Base-by-base conservation (phyloP, 306 rosid genomes). In the Calophaca sinica region DNA sequence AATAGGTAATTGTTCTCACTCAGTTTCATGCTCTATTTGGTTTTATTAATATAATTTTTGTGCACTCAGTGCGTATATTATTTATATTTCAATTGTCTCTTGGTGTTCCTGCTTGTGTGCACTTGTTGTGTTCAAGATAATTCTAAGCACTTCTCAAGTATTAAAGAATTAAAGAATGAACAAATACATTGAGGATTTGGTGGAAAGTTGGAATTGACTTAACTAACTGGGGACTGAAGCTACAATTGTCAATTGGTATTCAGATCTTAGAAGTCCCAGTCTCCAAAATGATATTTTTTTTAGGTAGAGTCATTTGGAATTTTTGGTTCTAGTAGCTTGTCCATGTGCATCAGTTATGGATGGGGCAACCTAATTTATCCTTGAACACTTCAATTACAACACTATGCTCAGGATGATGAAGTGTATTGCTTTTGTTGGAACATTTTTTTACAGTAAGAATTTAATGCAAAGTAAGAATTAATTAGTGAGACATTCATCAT, bases 1-100 rank as follows among this genome's bases (percentile, higher is more conserved):
- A 72, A 79, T 55, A 70, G 88, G 86, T 79, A 74, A 60, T 26
- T 52, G 10, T 6, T n/a, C n/a, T n/a, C 35, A 15, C 26, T 59
- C 8, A 3, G 28, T 31, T 31, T 77, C 66, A 67, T 68, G 9
- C 15, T 11, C 60, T 76, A 35, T 32, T 58, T 67, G 14, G n/a
- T 62, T 68, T 60, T 29, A 6, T 36, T 65, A 8, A 7, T 74
- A 39, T 20, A 15, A 0, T 39, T 33, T 31, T 7, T 2, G 0
- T 12, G 10, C 11, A 12, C 5, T 2, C 4, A 1, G 3, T 20
- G 48, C 9, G 0, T 31, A 50, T 2, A 2, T 26, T 26, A 29
- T 53, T 13, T 35, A 42, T 75, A 13, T 6, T 33, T 46, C 12
- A 38, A 33, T 48, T 10, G 11, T 15, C 60, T 46, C 10, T 10